Base-by-base conservation (phyloP, 345 rosid species). In the Arabis alpina region DNA sequence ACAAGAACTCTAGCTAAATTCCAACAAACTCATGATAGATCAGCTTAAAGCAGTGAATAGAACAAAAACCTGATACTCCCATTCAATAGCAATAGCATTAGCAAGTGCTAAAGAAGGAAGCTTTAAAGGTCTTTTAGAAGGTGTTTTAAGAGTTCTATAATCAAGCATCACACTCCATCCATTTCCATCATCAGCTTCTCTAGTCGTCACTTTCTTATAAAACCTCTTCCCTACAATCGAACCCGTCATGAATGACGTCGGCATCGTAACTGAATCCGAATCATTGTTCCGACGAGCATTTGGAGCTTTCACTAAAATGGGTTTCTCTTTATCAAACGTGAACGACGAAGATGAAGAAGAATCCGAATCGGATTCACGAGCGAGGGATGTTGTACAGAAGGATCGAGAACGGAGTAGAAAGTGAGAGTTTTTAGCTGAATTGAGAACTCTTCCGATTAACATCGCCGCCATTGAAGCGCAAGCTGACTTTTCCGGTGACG, bases 131-230 rank as follows among this genome's bases (percentile, higher is more conserved):
- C 89, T 79, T 72, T 91, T 94, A 2, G 96, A 82, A 59, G 99
- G 96, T 0, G 96, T 85, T 70, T 88, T 94, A 0, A 94, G 93
- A 16, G 98, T 94, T 51, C 97, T 78, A 67, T 91, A 94, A 82
- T 94, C 99, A 25, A 94, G 99, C 90, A 94, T 94, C 72, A 94
- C 98, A 10, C 85, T 78, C 92, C 93, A 94, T 13, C 99, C 96
- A 78, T 81, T 82, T 34, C 95, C 98, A 76, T 94, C 97, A 49
- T 91, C 97, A 4, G 97, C 88, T 72, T 81, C 88, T 73, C 97
- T 88, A 25, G 91, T 85, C 7, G 86, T 85, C 83, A 88, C 99
- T 79, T 85, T 76, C 62, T 85, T 42, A 72, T 89, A 94, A 55
- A 94, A 94, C 44, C 91, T 79, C 87, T 79, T 94, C 45, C 98